Conservation (phyloP, 176 grass and related monocot genomes). For the Phragmites australis region DNA sequence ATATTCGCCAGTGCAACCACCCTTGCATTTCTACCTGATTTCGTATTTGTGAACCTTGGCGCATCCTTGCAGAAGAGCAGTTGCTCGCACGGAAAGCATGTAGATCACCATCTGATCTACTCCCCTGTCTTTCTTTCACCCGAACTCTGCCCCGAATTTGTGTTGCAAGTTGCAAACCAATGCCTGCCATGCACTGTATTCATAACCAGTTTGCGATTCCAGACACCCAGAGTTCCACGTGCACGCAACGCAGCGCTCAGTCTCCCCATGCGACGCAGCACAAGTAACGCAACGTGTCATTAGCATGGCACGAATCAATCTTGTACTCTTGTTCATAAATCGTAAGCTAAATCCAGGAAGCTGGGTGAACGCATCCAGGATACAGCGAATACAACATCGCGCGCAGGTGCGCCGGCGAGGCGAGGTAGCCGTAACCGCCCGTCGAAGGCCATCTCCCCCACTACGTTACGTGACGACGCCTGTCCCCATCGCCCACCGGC, state of each 20-base stretch:
- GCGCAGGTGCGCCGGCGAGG: too few species aligned
- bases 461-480: constrained; percentile 32
- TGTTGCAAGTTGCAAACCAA: background rate
- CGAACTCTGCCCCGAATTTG: background rate
- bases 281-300: constrained; percentile 7
- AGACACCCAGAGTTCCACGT: constrained; percentile 14
- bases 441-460: constrained; percentile 12
- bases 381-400: background rate
- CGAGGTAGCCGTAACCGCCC: background rate
- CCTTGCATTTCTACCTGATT: too few species aligned
- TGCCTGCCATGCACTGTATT: background rate
- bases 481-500: constrained; percentile 12
- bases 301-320: constrained; percentile 4
- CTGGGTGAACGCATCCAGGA: constrained; percentile 4
- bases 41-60: too few species aligned
- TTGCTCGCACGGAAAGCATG: constrained; percentile 34
- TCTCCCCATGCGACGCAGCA: background rate
- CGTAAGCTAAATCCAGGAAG: constrained; percentile 16
- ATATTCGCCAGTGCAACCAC: too few species aligned
- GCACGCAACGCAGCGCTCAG: constrained; percentile 17
- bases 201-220: background rate
- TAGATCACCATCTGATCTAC: constrained; percentile 11
- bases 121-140: background rate
- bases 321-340: constrained; percentile 15
- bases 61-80: constrained; percentile 1